Evolutionary conservation across 768 basidiomycete species (phyloP), one percentile per base, ranked within the genome.

Genomic region (Calvatia gigantea): DNA sequence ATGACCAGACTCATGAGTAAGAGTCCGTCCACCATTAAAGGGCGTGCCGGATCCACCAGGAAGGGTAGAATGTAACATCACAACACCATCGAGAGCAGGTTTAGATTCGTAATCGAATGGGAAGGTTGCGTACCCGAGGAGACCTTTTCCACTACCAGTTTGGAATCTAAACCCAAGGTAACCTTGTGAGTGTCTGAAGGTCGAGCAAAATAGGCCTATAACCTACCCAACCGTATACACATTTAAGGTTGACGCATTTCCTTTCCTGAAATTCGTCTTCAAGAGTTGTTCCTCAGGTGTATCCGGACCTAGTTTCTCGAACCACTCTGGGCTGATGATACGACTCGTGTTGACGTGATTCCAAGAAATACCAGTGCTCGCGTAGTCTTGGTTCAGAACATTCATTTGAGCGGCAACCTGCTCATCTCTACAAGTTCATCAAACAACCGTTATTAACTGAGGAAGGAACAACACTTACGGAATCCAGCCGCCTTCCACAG

Each of bases 1-100:
- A 64, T 82, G 81, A 5, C 80, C 79, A 39, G 70, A 71, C 64
- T 84, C 82, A 61, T 84, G 82, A 2, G 74, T 77, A 37, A 80
- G 61, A 6, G 79, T 82, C 67, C 76, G 56, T 1, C 75, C 76
- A 33, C 65, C 56, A 62, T 82, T 75, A 68, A 73, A 81, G 58
- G 65, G 61, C 4, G 57, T 37, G 7, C 71, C 65, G 46, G 65
- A 58, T 29, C 79, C 80, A 3, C 76, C 74, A 1, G 76, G 76
- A 27, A 76, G 57, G 11, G 70, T 69, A 7, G 72, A 74, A 61
- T 63, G 67, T 19, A 76, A 65, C 9, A 75, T 69, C 27, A 73
- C 72, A 32, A 80, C 74, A 31, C 81, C 80, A 60, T 83, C 81
- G 56, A 77, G 75, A 7, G 59, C 41, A 14, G 77, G 75, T 37